Base-by-base conservation (phyloP, 257 asterid species). In the Euphrasia confusa region DNA sequence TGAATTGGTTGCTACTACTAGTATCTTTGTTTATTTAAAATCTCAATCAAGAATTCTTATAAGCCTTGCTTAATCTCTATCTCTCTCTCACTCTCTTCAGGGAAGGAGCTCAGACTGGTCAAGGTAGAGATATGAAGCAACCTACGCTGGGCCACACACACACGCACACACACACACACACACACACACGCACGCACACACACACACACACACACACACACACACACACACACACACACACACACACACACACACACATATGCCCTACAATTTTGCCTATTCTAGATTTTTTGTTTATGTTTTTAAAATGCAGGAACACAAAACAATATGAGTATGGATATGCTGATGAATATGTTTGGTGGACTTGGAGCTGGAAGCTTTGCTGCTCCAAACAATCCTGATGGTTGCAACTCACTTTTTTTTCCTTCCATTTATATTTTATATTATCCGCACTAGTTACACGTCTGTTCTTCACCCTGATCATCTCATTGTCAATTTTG, bases 351-450 rank as follows among this genome's bases (percentile, higher is more conserved):
- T 60, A 72, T 81, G 84, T 73, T 85, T 68, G 90, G 88, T 54
- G 88, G 81, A 14, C 87, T 83, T 61, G 94, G 94, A 72, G 73
- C 86, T 60, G 87, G 83, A n/a, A 63, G 83, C 65, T 69, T 77
- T 58, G 68, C 68, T 53, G 77, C 32, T 68, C 75, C 88, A 21
- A 72, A 57, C 60, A 33, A 54, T 35, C 76, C 83, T 61, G 71
- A 73, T 70, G 88, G 90, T 83, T 33, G 40, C 13, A 17, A 62
- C 66, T 45, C 5, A 49, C 45, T 13, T 2, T 49, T 26, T 3
- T 53, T 24, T 32, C 7, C 5, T 27, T 13, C 44, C 14, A 10
- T 56, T 21, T 53, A 44, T 61, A 11, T 2, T 47, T 13, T 0
- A 39, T 21, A 4, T 48, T 4, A 37, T 37, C 42, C 2, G 42